phyloP scores from a whole-genome alignment of 176 grass and related monocot genomes.

The Zoysia pacifica region DNA sequence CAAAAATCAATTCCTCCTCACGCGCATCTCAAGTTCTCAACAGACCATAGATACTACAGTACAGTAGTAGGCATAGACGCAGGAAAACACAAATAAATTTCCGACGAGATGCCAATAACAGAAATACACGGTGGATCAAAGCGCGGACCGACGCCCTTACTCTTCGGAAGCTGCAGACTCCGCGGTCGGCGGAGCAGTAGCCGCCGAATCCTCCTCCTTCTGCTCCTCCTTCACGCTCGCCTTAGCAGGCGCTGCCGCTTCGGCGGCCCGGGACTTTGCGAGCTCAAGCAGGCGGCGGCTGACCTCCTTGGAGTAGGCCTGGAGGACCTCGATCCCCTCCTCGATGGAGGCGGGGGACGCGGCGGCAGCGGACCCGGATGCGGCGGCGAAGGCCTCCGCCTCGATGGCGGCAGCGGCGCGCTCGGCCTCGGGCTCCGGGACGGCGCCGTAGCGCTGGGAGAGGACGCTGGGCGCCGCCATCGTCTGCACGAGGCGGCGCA shows the following conservation, averaged over 20 bases:
- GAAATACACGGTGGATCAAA: slow-evolving; percentile 40
- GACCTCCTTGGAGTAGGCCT: slow-evolving; percentile 89
- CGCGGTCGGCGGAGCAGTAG: not conserved
- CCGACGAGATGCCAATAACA: slow-evolving; percentile 45
- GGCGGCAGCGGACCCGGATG: slow-evolving; percentile 26
- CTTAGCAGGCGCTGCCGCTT: slow-evolving; percentile 15
- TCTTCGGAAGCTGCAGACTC: slow-evolving; percentile 36
- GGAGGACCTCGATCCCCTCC: slow-evolving; percentile 77
- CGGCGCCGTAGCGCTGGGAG: slow-evolving; percentile 66
- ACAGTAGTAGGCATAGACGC: not conserved
- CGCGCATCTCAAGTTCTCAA: slow-evolving; percentile 14
- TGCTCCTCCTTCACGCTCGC: not conserved
- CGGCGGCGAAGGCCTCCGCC: slow-evolving; percentile 68
- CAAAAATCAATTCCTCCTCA: slow-evolving; percentile 42
- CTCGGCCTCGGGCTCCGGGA: slow-evolving; percentile 64
- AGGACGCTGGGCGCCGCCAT: slow-evolving; percentile 65
- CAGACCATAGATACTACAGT: not conserved
- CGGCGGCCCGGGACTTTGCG: slow-evolving; percentile 53
- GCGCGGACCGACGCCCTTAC: slow-evolving; percentile 21
- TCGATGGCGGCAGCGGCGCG: slow-evolving; percentile 56
- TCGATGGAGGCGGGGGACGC: slow-evolving; percentile 50
- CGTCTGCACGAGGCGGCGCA: slow-evolving; percentile 78
- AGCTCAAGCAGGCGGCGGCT: slow-evolving; percentile 72
- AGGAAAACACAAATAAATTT: slow-evolving; percentile 37
- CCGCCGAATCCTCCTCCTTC: slow-evolving; percentile 31